A percentile compares a stretch with the other conserved stretches of the same genome.
Evolutionary conservation across 345 rosid species (phyloP).

Genomic region (Passiflora organensis): DNA sequence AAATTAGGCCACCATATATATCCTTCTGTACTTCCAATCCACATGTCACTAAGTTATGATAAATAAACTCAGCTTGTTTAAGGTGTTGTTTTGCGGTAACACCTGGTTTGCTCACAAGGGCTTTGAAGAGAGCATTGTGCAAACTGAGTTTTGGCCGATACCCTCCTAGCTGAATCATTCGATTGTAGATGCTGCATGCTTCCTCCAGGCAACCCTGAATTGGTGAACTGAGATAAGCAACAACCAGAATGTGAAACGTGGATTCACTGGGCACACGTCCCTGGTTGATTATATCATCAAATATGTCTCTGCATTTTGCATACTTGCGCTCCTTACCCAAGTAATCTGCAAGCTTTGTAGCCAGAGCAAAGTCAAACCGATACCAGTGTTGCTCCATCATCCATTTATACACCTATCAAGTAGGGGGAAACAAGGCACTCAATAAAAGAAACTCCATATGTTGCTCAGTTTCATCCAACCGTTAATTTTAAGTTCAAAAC

Average conservation of each 20-base stretch:
- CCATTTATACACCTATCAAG: slow-evolving; percentile 88
- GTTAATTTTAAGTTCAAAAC: too few relatives aligned
- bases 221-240: slow-evolving; percentile 76
- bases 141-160: slow-evolving; percentile 60
- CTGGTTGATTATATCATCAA: slow-evolving; percentile 74
- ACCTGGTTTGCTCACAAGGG: slow-evolving; percentile 55
- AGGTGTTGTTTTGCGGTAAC: slow-evolving; percentile 47
- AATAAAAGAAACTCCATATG: too few relatives aligned
- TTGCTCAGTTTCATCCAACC: too few relatives aligned
- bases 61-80: slow-evolving; percentile 81
- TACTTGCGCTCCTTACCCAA: slow-evolving; percentile 77
- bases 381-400: slow-evolving; percentile 86
- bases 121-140: slow-evolving; percentile 77
- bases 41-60: slow-evolving; percentile 59
- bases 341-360: slow-evolving; percentile 81
- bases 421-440: too few relatives aligned
- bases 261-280: slow-evolving; percentile 89
- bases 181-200: slow-evolving; percentile 75
- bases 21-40: slow-evolving; percentile 69
- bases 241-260: slow-evolving; percentile 70
- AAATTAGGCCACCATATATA: slow-evolving; percentile 63
- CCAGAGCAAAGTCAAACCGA: slow-evolving; percentile 73
- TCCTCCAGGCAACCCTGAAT: slow-evolving; percentile 63
- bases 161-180: slow-evolving; percentile 92
- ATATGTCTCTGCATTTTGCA: slow-evolving; percentile 69